phyloP scores from a whole-genome alignment of 2,329 filamentous ascomycete species.

The Periconia sp. region DNA sequence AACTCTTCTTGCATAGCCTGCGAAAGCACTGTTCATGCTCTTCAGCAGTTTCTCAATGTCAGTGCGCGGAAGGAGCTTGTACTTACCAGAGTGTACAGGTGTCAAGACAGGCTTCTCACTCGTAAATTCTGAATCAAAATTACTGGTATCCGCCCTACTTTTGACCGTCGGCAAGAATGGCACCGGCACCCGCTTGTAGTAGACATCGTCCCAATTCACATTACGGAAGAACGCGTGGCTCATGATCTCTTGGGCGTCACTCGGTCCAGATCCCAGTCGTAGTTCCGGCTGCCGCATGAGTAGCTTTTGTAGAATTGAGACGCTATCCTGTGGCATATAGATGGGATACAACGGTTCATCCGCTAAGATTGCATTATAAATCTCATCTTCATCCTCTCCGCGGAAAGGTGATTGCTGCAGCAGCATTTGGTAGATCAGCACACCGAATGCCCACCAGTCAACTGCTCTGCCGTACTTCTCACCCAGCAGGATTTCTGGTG shows the following conservation, averaged over 20 bases:
- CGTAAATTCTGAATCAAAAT: conserved; percentile 98
- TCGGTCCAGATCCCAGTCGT: conserved; percentile 90
- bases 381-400: conserved; percentile 98
- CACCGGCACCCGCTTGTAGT: conserved; percentile 88
- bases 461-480: conserved; percentile 98
- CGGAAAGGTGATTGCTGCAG: conserved; percentile 98
- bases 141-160: conserved; percentile 96
- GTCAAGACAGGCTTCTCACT: conserved; percentile 97
- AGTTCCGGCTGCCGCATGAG: conserved; percentile 94
- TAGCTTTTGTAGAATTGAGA: conserved; percentile 96
- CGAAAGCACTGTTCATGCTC: conserved; percentile 92
- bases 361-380: conserved; percentile 97
- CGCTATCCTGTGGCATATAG: conserved; percentile 97
- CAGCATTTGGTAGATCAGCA: conserved; percentile 99
- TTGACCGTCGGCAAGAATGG: conserved; percentile 91
- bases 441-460: conserved; percentile 99
- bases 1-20: conserved; percentile 99
- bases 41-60: conserved; percentile 7
- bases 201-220: conserved; percentile 98
- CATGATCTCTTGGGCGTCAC: conserved; percentile 98
- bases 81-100: conserved; percentile 93
- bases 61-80: conserved; percentile 11
- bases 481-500: conserved; percentile 94
- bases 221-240: conserved; percentile 97
- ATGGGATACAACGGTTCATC: conserved; percentile 98